Base-by-base conservation (phyloP, 371 early-diverging fungal genomes). In the Batkoa obscura region DNA sequence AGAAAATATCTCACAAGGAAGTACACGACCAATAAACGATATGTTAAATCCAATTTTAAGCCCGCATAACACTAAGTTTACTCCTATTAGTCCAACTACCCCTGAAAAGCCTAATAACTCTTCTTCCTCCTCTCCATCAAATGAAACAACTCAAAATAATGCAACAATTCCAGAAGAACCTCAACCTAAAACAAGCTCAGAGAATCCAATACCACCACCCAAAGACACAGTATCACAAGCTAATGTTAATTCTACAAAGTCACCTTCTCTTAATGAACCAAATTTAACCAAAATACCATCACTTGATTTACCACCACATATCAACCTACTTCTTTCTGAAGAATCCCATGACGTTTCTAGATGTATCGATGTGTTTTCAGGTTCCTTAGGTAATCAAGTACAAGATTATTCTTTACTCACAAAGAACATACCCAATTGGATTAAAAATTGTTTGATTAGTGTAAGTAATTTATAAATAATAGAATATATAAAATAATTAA, bases 331-430 rank as follows among this genome's bases (percentile, higher is more conserved):
- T 33, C 73, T 88, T 30, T 76, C 81, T 1, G 89, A 88, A 63
- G 88, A 88, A 55, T 80, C 81, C 8, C 72, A 77, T 5, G 87
- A 87, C 48, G 85, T 83, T n/a, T 78, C 83, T 0, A 76, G 78
- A 10, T 78, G 75, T 33, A 72, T 87, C 56, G 84, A 85, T 58
- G 60, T 82, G 36, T 87, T 84, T 61, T 76, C 83, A 43, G 84
- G 86, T 30, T 78, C 79, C 9, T 72, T 83, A 1, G 79, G 68
- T 0, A 63, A 74, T 0, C 55, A 76, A 49, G 82, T 70, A 0
- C 59, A 67, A 10, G 79, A 78, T 48, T 60, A 64, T 4, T 72
- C 72, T 23, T 58, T 60, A 2, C 65, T 77, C 36, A 60, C 66
- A 13, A 58, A 66, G 32, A 61, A 58, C 2, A 72, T 73, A 31